These are phyloP conservation scores for Trebouxia gelatinosa DNA, from an alignment of 163 green algal species.

Conservation along the genomic window DNA sequence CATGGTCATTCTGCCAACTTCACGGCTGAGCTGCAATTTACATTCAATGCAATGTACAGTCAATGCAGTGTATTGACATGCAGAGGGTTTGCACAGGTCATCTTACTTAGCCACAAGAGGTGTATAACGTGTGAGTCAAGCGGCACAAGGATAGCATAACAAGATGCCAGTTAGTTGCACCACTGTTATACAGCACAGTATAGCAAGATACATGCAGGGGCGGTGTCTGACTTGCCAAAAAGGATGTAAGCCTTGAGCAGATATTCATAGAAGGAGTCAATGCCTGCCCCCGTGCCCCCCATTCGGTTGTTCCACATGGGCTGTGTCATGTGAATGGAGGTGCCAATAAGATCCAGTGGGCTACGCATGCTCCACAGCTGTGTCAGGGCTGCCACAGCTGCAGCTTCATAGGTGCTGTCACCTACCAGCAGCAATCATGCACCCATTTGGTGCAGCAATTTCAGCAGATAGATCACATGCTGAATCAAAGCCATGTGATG, in stretches of 20 bases:
- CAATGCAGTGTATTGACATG: neutral
- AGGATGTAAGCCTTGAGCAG: conserved; percentile 95
- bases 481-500: neutral
- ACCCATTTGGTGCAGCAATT: neutral
- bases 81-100: too few species aligned
- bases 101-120: too few species aligned
- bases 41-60: neutral
- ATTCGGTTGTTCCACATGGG: conserved; percentile 69
- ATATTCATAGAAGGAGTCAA: conserved; percentile 97
- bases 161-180: too few species aligned
- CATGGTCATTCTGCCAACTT: too few species aligned
- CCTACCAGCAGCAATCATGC: conserved; percentile 5
- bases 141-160: too few species aligned
- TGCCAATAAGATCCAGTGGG: conserved; percentile 75
- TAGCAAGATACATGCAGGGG: neutral
- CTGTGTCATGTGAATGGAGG: conserved; percentile 67
- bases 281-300: conserved; percentile 79
- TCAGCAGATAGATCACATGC: neutral
- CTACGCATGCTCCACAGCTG: conserved; percentile 45
- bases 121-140: too few species aligned
- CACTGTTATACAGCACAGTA: neutral
- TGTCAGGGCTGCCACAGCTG: conserved; percentile 21
- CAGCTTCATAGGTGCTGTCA: conserved; percentile 28
- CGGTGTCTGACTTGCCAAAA: conserved; percentile 63
- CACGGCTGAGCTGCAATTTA: too few species aligned